These are phyloP conservation scores for Aureoboletus auriporus DNA, from an alignment of 768 basidiomycete genomes.

Conservation along the genomic window DNA sequence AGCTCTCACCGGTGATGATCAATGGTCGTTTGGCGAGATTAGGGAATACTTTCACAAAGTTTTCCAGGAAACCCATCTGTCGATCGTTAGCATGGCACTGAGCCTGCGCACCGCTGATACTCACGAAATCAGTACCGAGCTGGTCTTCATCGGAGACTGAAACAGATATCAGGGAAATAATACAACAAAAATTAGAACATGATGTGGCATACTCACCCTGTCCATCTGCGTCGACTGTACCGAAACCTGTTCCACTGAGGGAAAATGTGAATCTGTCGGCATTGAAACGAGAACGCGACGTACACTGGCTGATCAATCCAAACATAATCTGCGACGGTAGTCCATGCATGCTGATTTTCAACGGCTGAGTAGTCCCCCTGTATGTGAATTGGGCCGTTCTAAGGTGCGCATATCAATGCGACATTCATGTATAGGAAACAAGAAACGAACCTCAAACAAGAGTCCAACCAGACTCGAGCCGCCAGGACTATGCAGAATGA, in stretches of 20 bases:
- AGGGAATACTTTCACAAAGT: conserved; percentile 70
- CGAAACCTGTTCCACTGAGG: not conserved
- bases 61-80: conserved; percentile 63
- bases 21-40: conserved; percentile 59
- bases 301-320: conserved; percentile 72
- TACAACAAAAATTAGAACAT: too few relatives aligned
- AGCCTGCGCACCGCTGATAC: not conserved
- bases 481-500: conserved; percentile 43
- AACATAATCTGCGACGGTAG: conserved; percentile 49
- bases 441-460: conserved; percentile 51
- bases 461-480: conserved; percentile 62
- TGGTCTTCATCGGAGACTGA: not conserved
- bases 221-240: not conserved
- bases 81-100: not conserved
- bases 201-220: not conserved
- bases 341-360: conserved; percentile 54
- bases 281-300: conserved; percentile 3
- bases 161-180: not conserved
- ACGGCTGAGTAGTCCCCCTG: conserved; percentile 43
- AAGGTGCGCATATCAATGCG: not conserved
- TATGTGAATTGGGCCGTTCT: conserved; percentile 69
- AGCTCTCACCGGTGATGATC: conserved; percentile 65
- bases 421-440: not conserved
- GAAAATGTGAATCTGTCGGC: conserved; percentile 12
- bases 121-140: not conserved